Percentiles rank a stretch among this genome's conserved stretches.
These are phyloP conservation scores for Escallonia rubra DNA, from an alignment of 129 eudicot genomes.

Conservation along the genomic window DNA sequence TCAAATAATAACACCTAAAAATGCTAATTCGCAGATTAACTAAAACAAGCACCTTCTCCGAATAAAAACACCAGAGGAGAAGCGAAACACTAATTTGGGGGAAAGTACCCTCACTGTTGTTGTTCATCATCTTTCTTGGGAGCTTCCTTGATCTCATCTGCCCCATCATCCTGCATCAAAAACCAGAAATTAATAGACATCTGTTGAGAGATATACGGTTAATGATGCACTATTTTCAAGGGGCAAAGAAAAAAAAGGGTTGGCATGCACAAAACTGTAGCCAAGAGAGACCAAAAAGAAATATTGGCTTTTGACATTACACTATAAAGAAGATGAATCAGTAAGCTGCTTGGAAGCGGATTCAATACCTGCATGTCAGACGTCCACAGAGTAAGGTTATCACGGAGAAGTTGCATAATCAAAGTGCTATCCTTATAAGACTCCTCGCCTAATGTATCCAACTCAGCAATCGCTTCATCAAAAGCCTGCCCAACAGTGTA, in stretches of 20 bases:
- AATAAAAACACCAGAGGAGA: slow-evolving; percentile 26
- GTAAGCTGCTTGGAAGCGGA: not conserved
- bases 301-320: not conserved
- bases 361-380: slow-evolving; percentile 73
- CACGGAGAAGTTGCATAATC: slow-evolving; percentile 79
- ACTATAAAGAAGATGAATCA: not conserved
- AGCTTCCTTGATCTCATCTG: slow-evolving; percentile 68
- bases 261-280: not conserved
- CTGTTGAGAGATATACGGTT: no score
- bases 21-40: not conserved
- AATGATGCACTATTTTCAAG: no score
- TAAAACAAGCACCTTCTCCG: slow-evolving; percentile 20
- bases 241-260: not conserved
- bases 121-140: slow-evolving; percentile 44
- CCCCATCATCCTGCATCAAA: slow-evolving; percentile 60
- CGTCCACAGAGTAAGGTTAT: slow-evolving; percentile 74
- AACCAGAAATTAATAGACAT: not conserved
- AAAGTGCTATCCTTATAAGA: slow-evolving; percentile 83
- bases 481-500: slow-evolving; percentile 41
- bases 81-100: slow-evolving; percentile 9
- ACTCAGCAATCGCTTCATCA: slow-evolving; percentile 82
- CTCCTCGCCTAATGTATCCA: slow-evolving; percentile 76
- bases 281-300: not conserved
- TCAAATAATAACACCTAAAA: not conserved
- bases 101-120: slow-evolving; percentile 30